These are phyloP conservation scores for Neoscytalidium dimidiatum DNA, from an alignment of 2,329 filamentous ascomycete genomes.

Conservation along the genomic window DNA sequence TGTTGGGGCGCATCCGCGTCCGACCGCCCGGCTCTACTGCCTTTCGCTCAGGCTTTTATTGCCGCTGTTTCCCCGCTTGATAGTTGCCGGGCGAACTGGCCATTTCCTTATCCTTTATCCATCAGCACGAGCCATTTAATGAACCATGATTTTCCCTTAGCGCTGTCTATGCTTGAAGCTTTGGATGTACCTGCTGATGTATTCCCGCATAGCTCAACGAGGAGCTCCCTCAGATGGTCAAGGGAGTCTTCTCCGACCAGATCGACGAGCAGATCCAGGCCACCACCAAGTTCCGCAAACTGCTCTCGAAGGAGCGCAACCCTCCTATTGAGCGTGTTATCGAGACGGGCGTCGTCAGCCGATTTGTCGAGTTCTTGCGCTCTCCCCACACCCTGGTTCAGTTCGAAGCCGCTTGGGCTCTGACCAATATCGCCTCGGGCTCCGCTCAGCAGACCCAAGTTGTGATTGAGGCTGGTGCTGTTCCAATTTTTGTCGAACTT, in stretches of 20 bases:
- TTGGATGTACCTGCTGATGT: not conserved
- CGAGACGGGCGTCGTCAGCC: constrained; percentile 95
- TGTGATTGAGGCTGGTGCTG: constrained; percentile 95
- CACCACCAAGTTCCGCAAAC: constrained; percentile 97
- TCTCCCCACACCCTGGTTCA: constrained; percentile 97
- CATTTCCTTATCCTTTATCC: constrained; percentile 23
- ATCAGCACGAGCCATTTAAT: constrained; percentile 21
- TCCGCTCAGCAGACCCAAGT: constrained; percentile 98
- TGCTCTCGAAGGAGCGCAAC: constrained; percentile 97
- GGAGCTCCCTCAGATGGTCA: constrained; percentile 97
- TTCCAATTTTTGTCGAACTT: constrained; percentile 97
- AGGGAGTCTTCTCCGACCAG: constrained; percentile 97
- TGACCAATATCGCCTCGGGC: constrained; percentile 98
- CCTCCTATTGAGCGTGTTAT: constrained; percentile 99
- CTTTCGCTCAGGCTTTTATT: constrained; percentile 18
- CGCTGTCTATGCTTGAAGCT: not conserved
- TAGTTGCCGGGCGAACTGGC: constrained; percentile 20
- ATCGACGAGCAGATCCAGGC: constrained; percentile 97
- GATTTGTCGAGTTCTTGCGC: constrained; percentile 97
- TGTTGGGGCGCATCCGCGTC: not conserved
- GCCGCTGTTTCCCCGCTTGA: constrained; percentile 15
- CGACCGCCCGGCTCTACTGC: not conserved
- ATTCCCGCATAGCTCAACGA: constrained; percentile 73
- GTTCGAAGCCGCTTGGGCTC: constrained; percentile 97
- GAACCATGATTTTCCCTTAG: constrained; percentile 10